Evolutionary conservation across 352 stramenopile species (phyloP).

Genomic region (Phytophthora cryptogea): DNA sequence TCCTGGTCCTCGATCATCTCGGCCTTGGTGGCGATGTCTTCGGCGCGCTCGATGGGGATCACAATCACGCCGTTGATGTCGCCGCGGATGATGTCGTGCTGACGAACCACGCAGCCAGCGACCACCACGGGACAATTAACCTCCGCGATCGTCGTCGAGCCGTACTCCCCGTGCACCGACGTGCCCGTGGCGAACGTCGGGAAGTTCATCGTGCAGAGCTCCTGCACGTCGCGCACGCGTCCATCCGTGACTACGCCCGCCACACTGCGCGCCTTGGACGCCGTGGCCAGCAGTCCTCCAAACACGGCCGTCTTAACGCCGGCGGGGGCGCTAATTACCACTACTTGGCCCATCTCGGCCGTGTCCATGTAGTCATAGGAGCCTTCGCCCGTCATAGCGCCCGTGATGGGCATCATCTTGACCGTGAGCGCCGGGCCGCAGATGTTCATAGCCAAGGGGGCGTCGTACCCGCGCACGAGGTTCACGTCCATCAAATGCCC

Average conservation of each 20-base stretch:
- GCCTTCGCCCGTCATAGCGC: conserved; percentile 59
- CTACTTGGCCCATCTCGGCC: conserved; percentile 71
- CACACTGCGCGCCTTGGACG: conserved; percentile 67
- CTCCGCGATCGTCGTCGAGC: conserved; percentile 65
- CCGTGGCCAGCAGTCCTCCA: conserved; percentile 70
- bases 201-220: conserved; percentile 71
- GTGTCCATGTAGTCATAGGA: conserved; percentile 85
- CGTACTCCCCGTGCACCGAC: conserved; percentile 71
- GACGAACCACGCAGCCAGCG: conserved; percentile 76
- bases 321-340: conserved; percentile 74
- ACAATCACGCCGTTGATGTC: conserved; percentile 86
- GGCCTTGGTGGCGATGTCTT: conserved; percentile 69
- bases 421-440: conserved; percentile 77
- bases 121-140: conserved; percentile 73
- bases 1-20: conserved; percentile 84
- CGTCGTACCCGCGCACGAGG: conserved; percentile 63
- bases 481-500: conserved; percentile 79
- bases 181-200: conserved; percentile 71
- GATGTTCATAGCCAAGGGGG: conserved; percentile 68
- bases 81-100: conserved; percentile 78
- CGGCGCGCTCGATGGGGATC: conserved; percentile 70
- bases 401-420: conserved; percentile 73
- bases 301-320: conserved; percentile 66
- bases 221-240: conserved; percentile 75
- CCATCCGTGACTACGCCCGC: conserved; percentile 76